Evolutionary conservation across 441 rosid genomes (phyloP).

Genomic region (Theobroma grandiflorum): DNA sequence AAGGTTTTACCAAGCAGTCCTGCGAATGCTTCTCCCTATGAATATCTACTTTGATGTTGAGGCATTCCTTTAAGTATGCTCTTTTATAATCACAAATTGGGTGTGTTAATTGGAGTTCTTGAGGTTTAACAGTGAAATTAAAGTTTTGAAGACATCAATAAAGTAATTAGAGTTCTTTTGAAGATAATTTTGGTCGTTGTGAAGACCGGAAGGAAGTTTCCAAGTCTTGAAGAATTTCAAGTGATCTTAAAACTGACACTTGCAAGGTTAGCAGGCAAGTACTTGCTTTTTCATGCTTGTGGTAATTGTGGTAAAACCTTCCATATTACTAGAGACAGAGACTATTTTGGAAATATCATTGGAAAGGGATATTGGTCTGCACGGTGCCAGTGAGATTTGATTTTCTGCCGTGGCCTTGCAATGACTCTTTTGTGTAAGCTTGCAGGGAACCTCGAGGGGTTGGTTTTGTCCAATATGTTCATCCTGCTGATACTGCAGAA

Average conservation of each 20-base stretch:
- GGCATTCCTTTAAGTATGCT: slow-evolving; percentile 40
- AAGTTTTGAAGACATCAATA: slow-evolving; percentile 93
- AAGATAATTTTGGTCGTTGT: slow-evolving; percentile 93
- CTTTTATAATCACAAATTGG: slow-evolving; percentile 53
- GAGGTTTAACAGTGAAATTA: slow-evolving; percentile 93
- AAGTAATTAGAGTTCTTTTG: slow-evolving; percentile 95
- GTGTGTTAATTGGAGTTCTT: slow-evolving; percentile 79
- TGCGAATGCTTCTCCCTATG: slow-evolving; percentile 23
- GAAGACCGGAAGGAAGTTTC: slow-evolving; percentile 98
- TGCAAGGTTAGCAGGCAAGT: slow-evolving; percentile 97
- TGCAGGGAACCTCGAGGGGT: slow-evolving; percentile 79
- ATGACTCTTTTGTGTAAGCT: slow-evolving; percentile 28
- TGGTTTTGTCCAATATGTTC: slow-evolving; percentile 74
- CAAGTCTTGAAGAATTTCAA: slow-evolving; percentile 96
- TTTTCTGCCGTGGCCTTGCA: slow-evolving; percentile 26
- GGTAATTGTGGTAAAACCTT: no score
- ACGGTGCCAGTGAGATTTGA: slow-evolving; percentile 24
- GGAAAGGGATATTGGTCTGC: slow-evolving; percentile 46
- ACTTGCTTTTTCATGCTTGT: slow-evolving; percentile 89
- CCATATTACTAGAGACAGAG: slow-evolving; percentile 55
- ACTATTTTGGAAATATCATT: slow-evolving; percentile 52
- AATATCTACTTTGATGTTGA: slow-evolving; percentile 39
- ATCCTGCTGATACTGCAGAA: slow-evolving; percentile 74
- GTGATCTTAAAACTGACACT: slow-evolving; percentile 89
- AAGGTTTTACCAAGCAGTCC: slow-evolving; percentile 27